Percentiles rank a stretch among this genome's conserved stretches.
phyloP scores from a whole-genome alignment of 129 eudicot species.

The Helichrysum umbraculigerum region DNA sequence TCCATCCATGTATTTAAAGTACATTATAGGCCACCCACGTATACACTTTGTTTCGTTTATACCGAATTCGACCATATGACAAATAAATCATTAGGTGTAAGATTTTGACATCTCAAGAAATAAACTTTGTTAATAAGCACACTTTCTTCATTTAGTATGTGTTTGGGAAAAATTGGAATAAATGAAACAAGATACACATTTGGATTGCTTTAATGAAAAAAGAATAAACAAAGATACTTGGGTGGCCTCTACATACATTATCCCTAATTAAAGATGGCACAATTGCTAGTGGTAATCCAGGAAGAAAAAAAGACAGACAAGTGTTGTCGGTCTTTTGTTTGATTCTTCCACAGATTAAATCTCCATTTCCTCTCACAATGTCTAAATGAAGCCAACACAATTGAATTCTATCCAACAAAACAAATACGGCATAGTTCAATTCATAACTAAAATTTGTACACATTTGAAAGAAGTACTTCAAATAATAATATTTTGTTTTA shows the following conservation, averaged over 20 bases:
- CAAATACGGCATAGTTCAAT: background rate
- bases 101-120: too few species aligned
- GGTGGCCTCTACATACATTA: too few species aligned
- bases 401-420: background rate
- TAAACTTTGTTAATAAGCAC: too few species aligned
- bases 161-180: too few species aligned
- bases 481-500: background rate
- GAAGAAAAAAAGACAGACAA: background rate
- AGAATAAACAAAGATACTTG: too few species aligned
- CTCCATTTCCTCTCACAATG: background rate
- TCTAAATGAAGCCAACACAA: background rate
- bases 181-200: too few species aligned
- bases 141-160: too few species aligned
- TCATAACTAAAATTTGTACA: background rate
- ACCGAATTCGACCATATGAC: background rate
- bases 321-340: background rate
- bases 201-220: too few species aligned
- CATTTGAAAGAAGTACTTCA: background rate
- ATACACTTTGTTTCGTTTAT: too few species aligned
- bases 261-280: background rate
- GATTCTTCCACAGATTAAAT: background rate
- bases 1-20: background rate
- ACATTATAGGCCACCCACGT: background rate
- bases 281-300: background rate
- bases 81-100: too few species aligned